phyloP scores from a whole-genome alignment of 495 filamentous ascomycete genomes.

The Neurospora sp. region DNA sequence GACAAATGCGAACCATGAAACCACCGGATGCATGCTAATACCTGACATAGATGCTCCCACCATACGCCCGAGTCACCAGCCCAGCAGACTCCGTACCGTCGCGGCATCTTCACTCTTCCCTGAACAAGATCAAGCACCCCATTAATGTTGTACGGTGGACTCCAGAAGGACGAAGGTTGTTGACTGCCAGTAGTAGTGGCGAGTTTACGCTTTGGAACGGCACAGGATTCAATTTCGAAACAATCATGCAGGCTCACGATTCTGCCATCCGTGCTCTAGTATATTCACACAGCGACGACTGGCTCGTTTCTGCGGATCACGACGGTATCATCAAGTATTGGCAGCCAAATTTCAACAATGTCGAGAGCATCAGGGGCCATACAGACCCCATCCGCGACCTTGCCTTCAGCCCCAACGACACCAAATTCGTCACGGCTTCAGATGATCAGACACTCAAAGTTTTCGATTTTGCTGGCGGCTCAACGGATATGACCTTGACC shows the following conservation, averaged over 20 bases:
- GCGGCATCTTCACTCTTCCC: conserved; percentile 84
- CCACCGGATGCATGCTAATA: conserved; percentile 15
- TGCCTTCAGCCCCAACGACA: conserved; percentile 86
- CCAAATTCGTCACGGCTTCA: conserved; percentile 91
- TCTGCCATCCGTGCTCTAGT: conserved; percentile 75
- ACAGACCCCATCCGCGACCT: conserved; percentile 81
- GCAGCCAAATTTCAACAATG: conserved; percentile 99
- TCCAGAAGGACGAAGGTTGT: conserved; percentile 79
- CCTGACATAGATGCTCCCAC: conserved; percentile 67
- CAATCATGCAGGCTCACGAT: conserved; percentile 97
- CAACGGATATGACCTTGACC: conserved; percentile 66
- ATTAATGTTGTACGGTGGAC: conserved; percentile 98
- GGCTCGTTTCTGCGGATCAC: conserved; percentile 92
- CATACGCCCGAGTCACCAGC: conserved; percentile 57
- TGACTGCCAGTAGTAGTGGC: conserved; percentile 90
- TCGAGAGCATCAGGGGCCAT: conserved; percentile 88
- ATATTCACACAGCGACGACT: conserved; percentile 93
- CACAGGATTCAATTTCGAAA: conserved; percentile 98
- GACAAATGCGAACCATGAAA: conserved; percentile 6
- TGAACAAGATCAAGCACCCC: conserved; percentile 96
- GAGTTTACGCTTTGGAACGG: conserved; percentile 99
- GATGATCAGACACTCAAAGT: conserved; percentile 91
- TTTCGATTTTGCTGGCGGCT: conserved; percentile 86
- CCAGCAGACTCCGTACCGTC: conserved; percentile 78
- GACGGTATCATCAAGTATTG: conserved; percentile 96